These are phyloP conservation scores for Cymbidium sinense DNA, from an alignment of 106 monocot species.

Conservation along the genomic window DNA sequence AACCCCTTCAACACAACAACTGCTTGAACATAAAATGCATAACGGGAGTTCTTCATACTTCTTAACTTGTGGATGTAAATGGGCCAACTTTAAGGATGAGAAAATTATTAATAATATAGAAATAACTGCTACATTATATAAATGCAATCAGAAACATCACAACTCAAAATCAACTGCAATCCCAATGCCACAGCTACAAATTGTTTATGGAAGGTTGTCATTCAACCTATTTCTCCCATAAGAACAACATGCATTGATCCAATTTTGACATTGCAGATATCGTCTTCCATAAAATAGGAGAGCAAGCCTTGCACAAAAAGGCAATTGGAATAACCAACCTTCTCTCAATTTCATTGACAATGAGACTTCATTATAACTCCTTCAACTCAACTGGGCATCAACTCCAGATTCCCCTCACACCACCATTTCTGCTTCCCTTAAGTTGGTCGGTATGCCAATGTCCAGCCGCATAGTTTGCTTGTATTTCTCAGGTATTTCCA, in stretches of 20 bases:
- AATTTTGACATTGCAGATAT: neutral
- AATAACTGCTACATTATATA: no score
- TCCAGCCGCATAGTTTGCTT: conserved; percentile 85
- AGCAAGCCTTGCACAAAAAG: neutral
- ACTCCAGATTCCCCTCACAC: conserved; percentile 31
- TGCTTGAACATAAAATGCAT: no score
- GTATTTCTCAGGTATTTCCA: conserved; percentile 67
- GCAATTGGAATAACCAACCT: neutral
- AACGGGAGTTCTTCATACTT: no score
- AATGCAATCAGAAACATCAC: no score
- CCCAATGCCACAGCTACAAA: no score
- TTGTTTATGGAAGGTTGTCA: neutral
- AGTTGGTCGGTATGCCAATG: conserved; percentile 65
- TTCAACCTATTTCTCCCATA: neutral
- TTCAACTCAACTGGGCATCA: neutral
- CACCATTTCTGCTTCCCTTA: conserved; percentile 93
- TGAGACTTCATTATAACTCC: neutral
- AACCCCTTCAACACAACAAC: no score
- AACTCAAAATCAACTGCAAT: no score
- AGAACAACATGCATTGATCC: neutral
- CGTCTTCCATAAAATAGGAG: neutral
- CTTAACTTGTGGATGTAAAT: no score
- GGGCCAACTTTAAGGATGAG: no score
- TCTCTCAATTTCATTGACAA: neutral
- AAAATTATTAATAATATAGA: no score